Evolutionary conservation across 768 basidiomycete species (phyloP), one percentile per base, ranked within the genome.

Genomic region (Chalciporus pseudorubinellus): DNA sequence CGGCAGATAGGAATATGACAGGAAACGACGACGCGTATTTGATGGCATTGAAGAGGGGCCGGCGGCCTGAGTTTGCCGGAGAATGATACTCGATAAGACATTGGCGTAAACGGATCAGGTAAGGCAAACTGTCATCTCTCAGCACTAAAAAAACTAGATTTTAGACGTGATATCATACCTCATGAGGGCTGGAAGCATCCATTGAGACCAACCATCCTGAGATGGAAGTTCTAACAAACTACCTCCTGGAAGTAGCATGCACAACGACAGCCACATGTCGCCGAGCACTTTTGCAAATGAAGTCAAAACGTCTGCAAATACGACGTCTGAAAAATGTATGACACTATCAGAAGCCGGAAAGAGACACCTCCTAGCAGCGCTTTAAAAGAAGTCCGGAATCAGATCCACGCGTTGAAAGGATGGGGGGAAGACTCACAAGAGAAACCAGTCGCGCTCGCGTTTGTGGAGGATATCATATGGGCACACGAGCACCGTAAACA

Each of bases 11-110:
- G 62, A 87, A 86, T 54, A 99, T 98, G 39, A 98, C 93, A 14
- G 97, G 97, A 68, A 99, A 97, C 0, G 97, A 86, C 14, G 94
- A 87, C 1, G 93, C 92, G 65, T 99, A 99, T 77, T 99, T 99
- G 52, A 95, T 65, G 0, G 95, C 95, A 67, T 98, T 99, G 71
- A 80, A 83, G 19, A 98, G 74, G 2, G 92, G 87, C 31, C 89
- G 83, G 20, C 77, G 77, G 54, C 80, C 86, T 33, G 79, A 76
- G 59, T 87, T 89, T 18, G 74, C 69, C 28, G 76, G 81, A 53
- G 77, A 77, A 55, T 66, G 78, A 68, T 89, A 91, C 65, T 98
- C 97, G 55, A 89, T 78, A 12, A 95, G 52, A 64, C 97, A 99
- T 70, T 98, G 97, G n/a, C 93, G 85, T 55, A 98, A 80, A 16